A percentile compares a stretch with the other conserved stretches of the same genome.
Evolutionary conservation across 495 filamentous ascomycete genomes (phyloP).

Genomic region (Penicillium bialowiezense): DNA sequence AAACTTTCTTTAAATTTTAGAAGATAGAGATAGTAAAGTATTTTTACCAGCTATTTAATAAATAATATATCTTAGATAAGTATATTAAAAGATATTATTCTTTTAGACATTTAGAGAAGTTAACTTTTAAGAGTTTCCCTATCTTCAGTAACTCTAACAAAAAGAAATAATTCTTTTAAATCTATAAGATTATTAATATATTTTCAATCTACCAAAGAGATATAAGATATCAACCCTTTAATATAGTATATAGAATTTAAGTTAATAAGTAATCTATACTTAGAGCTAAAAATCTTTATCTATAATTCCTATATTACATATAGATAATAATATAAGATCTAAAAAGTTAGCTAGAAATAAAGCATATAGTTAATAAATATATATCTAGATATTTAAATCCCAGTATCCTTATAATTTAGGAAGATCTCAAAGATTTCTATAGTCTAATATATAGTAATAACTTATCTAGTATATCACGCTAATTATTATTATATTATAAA

Average conservation of each 20-base stretch:
- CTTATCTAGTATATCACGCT: constrained; percentile 5
- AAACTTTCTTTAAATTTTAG: constrained; percentile 2
- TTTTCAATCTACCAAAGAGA: not conserved
- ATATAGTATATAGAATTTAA: not conserved
- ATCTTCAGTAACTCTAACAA: not conserved
- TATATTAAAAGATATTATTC: constrained; percentile 6
- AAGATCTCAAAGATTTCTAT: constrained; percentile 9
- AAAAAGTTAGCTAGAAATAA: not conserved
- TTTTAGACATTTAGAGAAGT: not conserved
- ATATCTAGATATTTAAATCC: too few species aligned
- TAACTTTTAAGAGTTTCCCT: not conserved
- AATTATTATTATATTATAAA: not conserved
- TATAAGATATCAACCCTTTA: constrained; percentile 2
- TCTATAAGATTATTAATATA: not conserved
- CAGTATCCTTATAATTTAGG: constrained; percentile 9
- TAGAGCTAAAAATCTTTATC: not conserved
- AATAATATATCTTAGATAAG: constrained; percentile 7
- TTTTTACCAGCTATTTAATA: constrained; percentile 1
- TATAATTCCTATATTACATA: constrained; percentile 2
- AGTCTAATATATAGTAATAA: constrained; percentile 10
- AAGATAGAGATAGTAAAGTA: not conserved
- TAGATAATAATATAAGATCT: constrained; percentile 9
- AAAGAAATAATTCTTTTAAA: constrained; percentile 1
- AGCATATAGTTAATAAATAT: not conserved
- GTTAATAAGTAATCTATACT: not conserved